Conservation (phyloP, 805 yeast species). For the Starmerella apicola region DNA sequence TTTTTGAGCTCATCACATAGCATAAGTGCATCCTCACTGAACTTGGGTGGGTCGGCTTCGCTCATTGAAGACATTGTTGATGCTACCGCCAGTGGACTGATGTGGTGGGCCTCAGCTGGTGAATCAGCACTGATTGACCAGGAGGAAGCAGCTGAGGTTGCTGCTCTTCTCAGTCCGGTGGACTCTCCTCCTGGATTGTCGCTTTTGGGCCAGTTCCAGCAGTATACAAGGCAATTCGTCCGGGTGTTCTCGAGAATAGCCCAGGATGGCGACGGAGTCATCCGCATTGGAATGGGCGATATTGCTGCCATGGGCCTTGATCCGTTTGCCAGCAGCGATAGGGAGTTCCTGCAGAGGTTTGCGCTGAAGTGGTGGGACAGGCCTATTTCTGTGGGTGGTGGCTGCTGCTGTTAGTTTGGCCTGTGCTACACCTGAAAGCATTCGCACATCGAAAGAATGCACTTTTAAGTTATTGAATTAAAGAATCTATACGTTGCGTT, state of each 20-base stretch:
- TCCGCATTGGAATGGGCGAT: slow-evolving; percentile 34
- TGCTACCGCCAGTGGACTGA: slow-evolving; percentile 34
- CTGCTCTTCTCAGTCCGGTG: slow-evolving; percentile 11
- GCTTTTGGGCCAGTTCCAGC: slow-evolving; percentile 42
- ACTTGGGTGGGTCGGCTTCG: not conserved
- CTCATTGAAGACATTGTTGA: slow-evolving; percentile 17
- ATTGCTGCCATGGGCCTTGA: slow-evolving; percentile 47
- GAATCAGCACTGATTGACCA: slow-evolving; percentile 34
- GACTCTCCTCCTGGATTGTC: slow-evolving; percentile 27
- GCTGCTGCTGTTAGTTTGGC: slow-evolving; percentile 22
- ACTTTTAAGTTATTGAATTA: no score
- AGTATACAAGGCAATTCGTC: slow-evolving; percentile 35
- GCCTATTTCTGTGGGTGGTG: slow-evolving; percentile 30
- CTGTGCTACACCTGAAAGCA: no score
- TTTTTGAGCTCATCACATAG: slow-evolving; percentile 5
- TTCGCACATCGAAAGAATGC: no score
- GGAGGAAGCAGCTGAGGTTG: slow-evolving; percentile 12
- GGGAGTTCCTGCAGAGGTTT: slow-evolving; percentile 34
- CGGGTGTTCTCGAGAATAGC: slow-evolving; percentile 31
- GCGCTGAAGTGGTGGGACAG: slow-evolving; percentile 39
- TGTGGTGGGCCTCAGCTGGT: slow-evolving; percentile 87
- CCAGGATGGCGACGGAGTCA: slow-evolving; percentile 21
- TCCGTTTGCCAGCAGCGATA: slow-evolving; percentile 38
- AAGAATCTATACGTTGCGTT: no score
- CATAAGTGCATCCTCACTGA: slow-evolving; percentile 5